These are phyloP conservation scores for Saururus chinensis DNA, from an alignment of 164 flowering plant species.

Conservation along the genomic window DNA sequence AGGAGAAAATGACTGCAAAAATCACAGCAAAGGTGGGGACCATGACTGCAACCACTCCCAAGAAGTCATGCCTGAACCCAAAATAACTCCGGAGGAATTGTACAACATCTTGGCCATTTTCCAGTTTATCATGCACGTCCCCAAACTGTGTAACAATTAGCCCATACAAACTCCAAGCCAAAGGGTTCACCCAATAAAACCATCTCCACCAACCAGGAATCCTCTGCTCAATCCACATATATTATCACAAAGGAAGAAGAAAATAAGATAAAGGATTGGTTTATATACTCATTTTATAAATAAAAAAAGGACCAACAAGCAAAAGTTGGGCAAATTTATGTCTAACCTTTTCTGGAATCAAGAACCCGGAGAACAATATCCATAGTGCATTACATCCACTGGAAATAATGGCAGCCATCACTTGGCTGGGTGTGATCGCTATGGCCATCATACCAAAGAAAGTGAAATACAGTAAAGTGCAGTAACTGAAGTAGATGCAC, in stretches of 20 bases:
- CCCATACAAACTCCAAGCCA: constrained; percentile 49
- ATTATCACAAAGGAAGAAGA: too few relatives aligned
- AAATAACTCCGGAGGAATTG: constrained; percentile 20
- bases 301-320: neutral
- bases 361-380: constrained; percentile 37
- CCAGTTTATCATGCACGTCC: constrained; percentile 18
- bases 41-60: constrained; percentile 26
- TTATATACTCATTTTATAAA: neutral
- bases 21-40: constrained; percentile 18
- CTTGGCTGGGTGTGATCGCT: constrained; percentile 29
- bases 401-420: constrained; percentile 26
- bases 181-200: constrained; percentile 34
- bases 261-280: neutral
- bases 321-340: neutral
- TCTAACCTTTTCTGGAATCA: constrained; percentile 21
- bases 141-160: constrained; percentile 37
- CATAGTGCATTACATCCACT: constrained; percentile 22
- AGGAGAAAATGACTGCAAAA: constrained; percentile 41
- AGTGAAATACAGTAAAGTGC: constrained; percentile 34
- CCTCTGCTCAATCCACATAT: constrained; percentile 18
- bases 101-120: constrained; percentile 17
- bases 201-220: constrained; percentile 59
- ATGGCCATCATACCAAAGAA: constrained; percentile 38
- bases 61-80: constrained; percentile 30
- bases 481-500: constrained; percentile 30